Evolutionary conservation across 1,284 basidiomycete genomes (phyloP).

Genomic region (Moesziomyces sp.): DNA sequence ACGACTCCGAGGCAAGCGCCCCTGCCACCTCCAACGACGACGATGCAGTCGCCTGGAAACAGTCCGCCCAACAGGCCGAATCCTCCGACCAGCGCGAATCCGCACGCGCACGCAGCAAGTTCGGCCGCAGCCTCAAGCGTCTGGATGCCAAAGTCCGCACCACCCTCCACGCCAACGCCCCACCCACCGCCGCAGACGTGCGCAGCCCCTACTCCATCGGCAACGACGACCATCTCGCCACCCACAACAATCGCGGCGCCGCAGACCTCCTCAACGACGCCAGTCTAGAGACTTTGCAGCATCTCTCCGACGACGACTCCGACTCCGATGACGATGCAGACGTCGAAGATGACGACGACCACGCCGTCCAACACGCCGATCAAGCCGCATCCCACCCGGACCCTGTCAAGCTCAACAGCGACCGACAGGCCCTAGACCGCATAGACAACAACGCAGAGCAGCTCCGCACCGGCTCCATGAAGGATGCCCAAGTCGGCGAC

Average conservation of each 20-base stretch:
- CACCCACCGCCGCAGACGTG: slow-evolving; percentile 28
- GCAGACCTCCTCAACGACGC: slow-evolving; percentile 45
- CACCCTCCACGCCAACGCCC: slow-evolving; percentile 25
- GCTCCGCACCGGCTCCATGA: slow-evolving; percentile 27
- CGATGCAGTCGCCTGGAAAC: slow-evolving; percentile 29
- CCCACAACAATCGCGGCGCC: slow-evolving; percentile 16
- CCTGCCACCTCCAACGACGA: neutral
- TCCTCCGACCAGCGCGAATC: slow-evolving; percentile 25
- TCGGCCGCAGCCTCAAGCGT: slow-evolving; percentile 34
- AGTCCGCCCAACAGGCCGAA: slow-evolving; percentile 23
- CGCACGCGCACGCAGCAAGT: slow-evolving; percentile 4
- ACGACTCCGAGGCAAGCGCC: neutral
- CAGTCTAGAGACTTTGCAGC: slow-evolving; percentile 31
- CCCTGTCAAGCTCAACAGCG: slow-evolving; percentile 6
- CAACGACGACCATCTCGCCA: slow-evolving; percentile 30
- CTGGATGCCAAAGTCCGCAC: slow-evolving; percentile 32
- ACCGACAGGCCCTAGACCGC: slow-evolving; percentile 2
- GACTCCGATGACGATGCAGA: slow-evolving; percentile 4
- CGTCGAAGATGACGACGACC: slow-evolving; percentile 10
- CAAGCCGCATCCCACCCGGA: neutral
- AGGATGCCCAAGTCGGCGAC: slow-evolving; percentile 17
- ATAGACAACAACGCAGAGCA: slow-evolving; percentile 11
- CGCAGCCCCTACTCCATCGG: slow-evolving; percentile 41
- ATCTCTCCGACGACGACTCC: slow-evolving; percentile 23
- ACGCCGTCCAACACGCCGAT: slow-evolving; percentile 3